phyloP scores from a whole-genome alignment of 371 early-diverging fungal species.

The Mortierella sp. region DNA sequence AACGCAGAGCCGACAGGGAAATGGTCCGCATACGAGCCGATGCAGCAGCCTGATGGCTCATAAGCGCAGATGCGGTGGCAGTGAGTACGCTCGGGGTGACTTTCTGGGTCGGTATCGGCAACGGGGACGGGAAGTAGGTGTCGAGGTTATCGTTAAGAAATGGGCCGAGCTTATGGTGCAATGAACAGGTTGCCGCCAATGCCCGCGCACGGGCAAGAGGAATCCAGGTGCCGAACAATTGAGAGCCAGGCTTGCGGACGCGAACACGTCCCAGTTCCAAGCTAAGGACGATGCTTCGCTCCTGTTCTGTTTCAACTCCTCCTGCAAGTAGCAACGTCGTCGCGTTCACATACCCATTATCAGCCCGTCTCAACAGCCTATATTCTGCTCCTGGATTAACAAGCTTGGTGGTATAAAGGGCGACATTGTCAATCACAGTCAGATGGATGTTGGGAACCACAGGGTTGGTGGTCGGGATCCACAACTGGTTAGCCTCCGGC shows the following conservation, averaged over 20 bases:
- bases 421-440: constrained; percentile 78
- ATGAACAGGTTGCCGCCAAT: constrained; percentile 84
- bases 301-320: constrained; percentile 87
- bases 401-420: constrained; percentile 78
- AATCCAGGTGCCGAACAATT: constrained; percentile 91
- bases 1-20: constrained; percentile 53
- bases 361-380: constrained; percentile 80
- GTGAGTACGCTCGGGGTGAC: constrained; percentile 48
- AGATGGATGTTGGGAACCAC: constrained; percentile 75
- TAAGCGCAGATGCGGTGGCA: constrained; percentile 41
- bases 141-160: constrained; percentile 84
- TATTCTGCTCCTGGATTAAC: constrained; percentile 66
- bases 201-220: constrained; percentile 89
- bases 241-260: constrained; percentile 75
- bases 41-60: constrained; percentile 49
- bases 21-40: constrained; percentile 52
- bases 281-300: constrained; percentile 87
- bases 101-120: constrained; percentile 65
- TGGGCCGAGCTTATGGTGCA: constrained; percentile 79
- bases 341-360: constrained; percentile 88
- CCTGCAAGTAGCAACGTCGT: constrained; percentile 87
- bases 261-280: constrained; percentile 87
- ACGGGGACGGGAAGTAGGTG: constrained; percentile 76
- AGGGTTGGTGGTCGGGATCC: constrained; percentile 61
- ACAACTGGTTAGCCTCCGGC: constrained; percentile 52